Percentiles rank a stretch among this genome's conserved stretches.
Conservation (phyloP, 1,139 yeast genomes). For the Hansenula sp. region DNA sequence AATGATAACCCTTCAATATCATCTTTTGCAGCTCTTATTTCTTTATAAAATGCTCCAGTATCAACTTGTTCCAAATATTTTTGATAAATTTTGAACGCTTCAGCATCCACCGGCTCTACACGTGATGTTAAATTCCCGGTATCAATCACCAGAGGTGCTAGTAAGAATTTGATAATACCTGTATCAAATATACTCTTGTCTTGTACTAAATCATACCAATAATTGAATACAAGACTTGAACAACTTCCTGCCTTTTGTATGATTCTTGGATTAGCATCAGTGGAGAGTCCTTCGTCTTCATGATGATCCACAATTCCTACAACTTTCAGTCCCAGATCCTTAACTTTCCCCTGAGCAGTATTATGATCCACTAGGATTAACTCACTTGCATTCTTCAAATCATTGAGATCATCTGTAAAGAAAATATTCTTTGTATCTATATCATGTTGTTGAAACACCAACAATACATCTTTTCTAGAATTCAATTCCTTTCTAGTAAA, state of each 20-base stretch:
- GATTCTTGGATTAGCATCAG: slow-evolving; percentile 51
- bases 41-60: slow-evolving; percentile 28
- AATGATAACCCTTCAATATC: slow-evolving; percentile 57
- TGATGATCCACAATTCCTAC: slow-evolving; percentile 82
- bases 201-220: slow-evolving; percentile 40
- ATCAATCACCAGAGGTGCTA: slow-evolving; percentile 71
- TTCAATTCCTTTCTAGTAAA: slow-evolving; percentile 61
- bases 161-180: slow-evolving; percentile 44
- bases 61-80: slow-evolving; percentile 15
- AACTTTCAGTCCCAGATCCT: slow-evolving; percentile 33
- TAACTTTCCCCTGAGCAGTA: slow-evolving; percentile 49
- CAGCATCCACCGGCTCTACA: slow-evolving; percentile 49
- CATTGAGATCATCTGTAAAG: slow-evolving; percentile 58
- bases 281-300: slow-evolving; percentile 56
- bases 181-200: slow-evolving; percentile 14
- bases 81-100: slow-evolving; percentile 37
- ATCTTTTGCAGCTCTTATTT: slow-evolving; percentile 51
- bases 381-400: slow-evolving; percentile 23
- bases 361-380: slow-evolving; percentile 83
- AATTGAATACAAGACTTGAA: slow-evolving; percentile 63
- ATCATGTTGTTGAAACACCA: slow-evolving; percentile 44
- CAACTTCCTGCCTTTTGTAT: slow-evolving; percentile 72
- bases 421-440: slow-evolving; percentile 48
- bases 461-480: slow-evolving; percentile 66
- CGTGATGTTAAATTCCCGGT: slow-evolving; percentile 61